These are phyloP conservation scores for Cyanidium caldarium DNA, from an alignment of 23 red algal genomes.

Conservation along the genomic window DNA sequence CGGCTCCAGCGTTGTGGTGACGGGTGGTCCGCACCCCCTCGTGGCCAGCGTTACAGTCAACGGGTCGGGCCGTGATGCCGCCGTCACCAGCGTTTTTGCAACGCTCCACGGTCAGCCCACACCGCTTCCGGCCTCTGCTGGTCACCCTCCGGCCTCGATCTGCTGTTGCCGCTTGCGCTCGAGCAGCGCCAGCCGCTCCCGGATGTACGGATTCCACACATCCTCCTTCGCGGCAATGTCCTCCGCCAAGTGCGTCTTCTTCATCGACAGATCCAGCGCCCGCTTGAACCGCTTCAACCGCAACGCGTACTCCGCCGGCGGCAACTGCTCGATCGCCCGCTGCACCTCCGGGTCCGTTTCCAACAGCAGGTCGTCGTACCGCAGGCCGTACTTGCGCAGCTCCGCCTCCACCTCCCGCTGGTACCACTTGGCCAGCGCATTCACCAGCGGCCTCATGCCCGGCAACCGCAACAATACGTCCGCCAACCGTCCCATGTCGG, in stretches of 20 bases:
- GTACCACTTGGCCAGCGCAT: conserved; percentile 29
- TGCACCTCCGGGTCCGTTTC: conserved; percentile 80
- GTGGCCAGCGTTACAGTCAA: too few relatives aligned
- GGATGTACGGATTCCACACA: conserved; percentile 89
- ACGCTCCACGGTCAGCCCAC: too few relatives aligned
- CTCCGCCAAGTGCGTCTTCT: conserved; percentile 71
- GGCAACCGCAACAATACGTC: conserved; percentile 39
- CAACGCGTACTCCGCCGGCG: conserved; percentile 52
- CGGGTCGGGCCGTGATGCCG: too few relatives aligned
- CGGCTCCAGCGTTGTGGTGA: too few relatives aligned
- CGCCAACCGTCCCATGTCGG: conserved; percentile 3
- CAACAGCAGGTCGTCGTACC: conserved; percentile 89
- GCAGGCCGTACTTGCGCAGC: conserved; percentile 38
- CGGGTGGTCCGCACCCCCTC: too few relatives aligned
- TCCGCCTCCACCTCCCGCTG: conserved; percentile 37
- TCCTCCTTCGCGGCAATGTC: conserved; percentile 63
- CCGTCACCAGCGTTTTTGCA: too few relatives aligned
- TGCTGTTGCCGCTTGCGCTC: conserved; percentile 21
- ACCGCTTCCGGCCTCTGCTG: too few relatives aligned
- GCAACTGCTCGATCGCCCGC: conserved; percentile 42
- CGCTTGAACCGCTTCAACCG: conserved; percentile 87
- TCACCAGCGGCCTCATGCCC: conserved; percentile 19
- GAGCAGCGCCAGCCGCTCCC: conserved; percentile 35
- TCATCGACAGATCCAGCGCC: conserved; percentile 82
- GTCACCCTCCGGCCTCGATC: conserved; percentile 21